Evolutionary conservation across 2,329 filamentous ascomycete genomes (phyloP).

Genomic region (Onygena corvina): DNA sequence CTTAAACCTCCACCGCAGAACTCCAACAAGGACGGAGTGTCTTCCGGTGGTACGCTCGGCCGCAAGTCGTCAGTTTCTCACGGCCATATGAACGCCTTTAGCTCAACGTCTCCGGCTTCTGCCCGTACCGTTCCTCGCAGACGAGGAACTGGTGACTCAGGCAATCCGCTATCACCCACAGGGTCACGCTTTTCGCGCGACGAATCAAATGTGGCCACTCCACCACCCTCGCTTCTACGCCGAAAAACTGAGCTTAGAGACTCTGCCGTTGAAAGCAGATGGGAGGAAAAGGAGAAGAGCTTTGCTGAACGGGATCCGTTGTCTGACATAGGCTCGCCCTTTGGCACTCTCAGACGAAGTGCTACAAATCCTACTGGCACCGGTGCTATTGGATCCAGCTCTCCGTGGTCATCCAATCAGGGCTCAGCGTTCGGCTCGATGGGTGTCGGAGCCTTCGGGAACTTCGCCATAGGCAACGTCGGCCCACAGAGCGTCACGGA

Average conservation of each 20-base stretch:
- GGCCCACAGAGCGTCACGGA: slow-evolving; percentile 47
- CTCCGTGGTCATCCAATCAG: slow-evolving; percentile 47
- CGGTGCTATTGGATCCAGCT: slow-evolving; percentile 19
- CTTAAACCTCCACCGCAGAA: slow-evolving; percentile 70
- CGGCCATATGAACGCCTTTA: slow-evolving; percentile 51
- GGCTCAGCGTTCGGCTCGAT: slow-evolving; percentile 56
- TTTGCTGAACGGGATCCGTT: slow-evolving; percentile 29
- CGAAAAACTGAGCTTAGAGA: slow-evolving; percentile 53
- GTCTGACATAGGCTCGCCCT: slow-evolving; percentile 35
- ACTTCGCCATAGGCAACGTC: slow-evolving; percentile 56
- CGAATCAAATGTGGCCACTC: slow-evolving; percentile 45
- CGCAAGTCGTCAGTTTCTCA: slow-evolving; percentile 73
- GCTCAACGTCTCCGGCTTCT: slow-evolving; percentile 60
- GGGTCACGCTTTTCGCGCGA: slow-evolving; percentile 37
- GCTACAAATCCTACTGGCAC: slow-evolving; percentile 41
- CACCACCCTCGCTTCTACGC: slow-evolving; percentile 48
- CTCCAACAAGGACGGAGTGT: slow-evolving; percentile 44
- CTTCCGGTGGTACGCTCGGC: slow-evolving; percentile 37
- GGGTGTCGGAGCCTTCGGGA: slow-evolving; percentile 64
- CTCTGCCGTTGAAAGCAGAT: slow-evolving; percentile 25
- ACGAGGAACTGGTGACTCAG: slow-evolving; percentile 68
- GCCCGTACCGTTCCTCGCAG: slow-evolving; percentile 65
- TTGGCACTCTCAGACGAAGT: slow-evolving; percentile 46
- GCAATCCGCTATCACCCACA: slow-evolving; percentile 39
- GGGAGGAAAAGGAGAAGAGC: slow-evolving; percentile 41